Evolutionary conservation across 805 yeast species (phyloP).

Genomic region (Candida fluviatilis): DNA sequence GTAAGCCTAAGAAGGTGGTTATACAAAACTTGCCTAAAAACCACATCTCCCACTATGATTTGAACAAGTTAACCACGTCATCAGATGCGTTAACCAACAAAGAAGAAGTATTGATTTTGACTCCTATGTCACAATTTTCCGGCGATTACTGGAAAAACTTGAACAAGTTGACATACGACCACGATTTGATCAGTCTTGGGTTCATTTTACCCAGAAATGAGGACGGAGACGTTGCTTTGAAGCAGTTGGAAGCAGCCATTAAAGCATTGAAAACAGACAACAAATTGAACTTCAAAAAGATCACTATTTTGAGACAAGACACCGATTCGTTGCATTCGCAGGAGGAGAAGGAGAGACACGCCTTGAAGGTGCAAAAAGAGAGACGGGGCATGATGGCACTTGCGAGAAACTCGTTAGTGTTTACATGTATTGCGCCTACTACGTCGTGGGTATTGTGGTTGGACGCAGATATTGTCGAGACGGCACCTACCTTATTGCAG

Average conservation of each 20-base stretch:
- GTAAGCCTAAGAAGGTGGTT: slow-evolving; percentile 48
- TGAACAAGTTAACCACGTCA: slow-evolving; percentile 72
- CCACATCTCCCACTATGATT: slow-evolving; percentile 78
- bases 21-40: slow-evolving; percentile 64
- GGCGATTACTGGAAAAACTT: slow-evolving; percentile 87
- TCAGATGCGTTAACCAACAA: slow-evolving; percentile 67
- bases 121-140: slow-evolving; percentile 88
- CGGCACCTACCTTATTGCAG: slow-evolving; percentile 78
- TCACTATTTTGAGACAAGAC: slow-evolving; percentile 90
- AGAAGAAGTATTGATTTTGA: slow-evolving; percentile 80
- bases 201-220: slow-evolving; percentile 81
- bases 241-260: slow-evolving; percentile 68
- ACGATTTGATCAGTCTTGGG: slow-evolving; percentile 80
- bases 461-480: slow-evolving; percentile 90
- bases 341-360: slow-evolving; percentile 86
- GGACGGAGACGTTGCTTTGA: slow-evolving; percentile 79
- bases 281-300: slow-evolving; percentile 68
- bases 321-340: slow-evolving; percentile 71
- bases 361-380: slow-evolving; percentile 77
- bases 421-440: slow-evolving; percentile 83
- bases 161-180: slow-evolving; percentile 72
- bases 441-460: slow-evolving; percentile 97
- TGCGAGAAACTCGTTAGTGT: slow-evolving; percentile 87
- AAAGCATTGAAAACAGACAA: slow-evolving; percentile 60
- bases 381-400: slow-evolving; percentile 89